These are phyloP conservation scores for Umbellularia californica DNA, from an alignment of 164 flowering plant genomes.

Conservation along the genomic window DNA sequence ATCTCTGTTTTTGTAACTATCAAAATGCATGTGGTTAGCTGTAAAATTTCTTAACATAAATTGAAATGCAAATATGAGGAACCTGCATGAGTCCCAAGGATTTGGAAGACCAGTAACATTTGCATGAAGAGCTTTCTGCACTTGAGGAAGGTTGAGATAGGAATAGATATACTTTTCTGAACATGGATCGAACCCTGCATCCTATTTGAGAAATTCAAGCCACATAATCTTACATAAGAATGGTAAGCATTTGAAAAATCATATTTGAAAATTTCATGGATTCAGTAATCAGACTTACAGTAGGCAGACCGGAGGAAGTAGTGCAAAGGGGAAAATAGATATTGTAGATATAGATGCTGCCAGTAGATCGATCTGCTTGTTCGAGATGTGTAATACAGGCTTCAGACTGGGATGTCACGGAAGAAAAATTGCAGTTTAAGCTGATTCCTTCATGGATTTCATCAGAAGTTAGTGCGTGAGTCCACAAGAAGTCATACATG, in stretches of 20 bases:
- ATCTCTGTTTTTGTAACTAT: too few relatives aligned
- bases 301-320: constrained; percentile 16
- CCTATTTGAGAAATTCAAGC: not conserved
- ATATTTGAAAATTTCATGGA: not conserved
- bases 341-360: constrained; percentile 27
- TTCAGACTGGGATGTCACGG: not conserved
- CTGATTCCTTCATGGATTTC: constrained; percentile 21
- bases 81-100: constrained; percentile 31
- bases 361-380: not conserved
- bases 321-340: constrained; percentile 43
- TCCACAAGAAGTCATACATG: constrained; percentile 22
- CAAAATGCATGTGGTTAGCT: too few relatives aligned
- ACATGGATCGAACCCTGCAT: constrained; percentile 29
- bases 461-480: constrained; percentile 30
- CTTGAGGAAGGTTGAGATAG: constrained; percentile 30
- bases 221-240: not conserved
- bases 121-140: constrained; percentile 31
- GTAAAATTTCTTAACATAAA: too few relatives aligned
- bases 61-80: not conserved
- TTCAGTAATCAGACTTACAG: not conserved
- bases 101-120: constrained; percentile 9
- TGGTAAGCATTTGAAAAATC: not conserved
- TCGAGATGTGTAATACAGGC: constrained; percentile 4
- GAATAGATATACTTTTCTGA: constrained; percentile 10
- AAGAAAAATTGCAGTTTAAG: constrained; percentile 24